Conservation (phyloP, 331 rosid genomes). For the Spiraea crenata region DNA sequence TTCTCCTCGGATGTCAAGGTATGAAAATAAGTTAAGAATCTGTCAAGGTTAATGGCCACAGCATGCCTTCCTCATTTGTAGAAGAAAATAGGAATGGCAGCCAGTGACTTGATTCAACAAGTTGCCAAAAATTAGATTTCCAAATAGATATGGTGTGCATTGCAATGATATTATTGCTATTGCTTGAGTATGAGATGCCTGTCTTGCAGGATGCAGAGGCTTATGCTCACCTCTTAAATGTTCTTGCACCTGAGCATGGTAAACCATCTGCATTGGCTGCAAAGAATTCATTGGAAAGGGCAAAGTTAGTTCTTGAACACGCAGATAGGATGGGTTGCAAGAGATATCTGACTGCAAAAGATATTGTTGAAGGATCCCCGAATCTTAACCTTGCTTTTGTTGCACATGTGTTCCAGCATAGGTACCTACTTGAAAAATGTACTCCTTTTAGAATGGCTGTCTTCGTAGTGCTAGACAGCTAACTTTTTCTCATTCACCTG, state of each 20-base stretch:
- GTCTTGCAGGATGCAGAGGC: constrained; percentile 88
- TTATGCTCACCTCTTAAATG: constrained; percentile 87
- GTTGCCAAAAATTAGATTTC: not conserved
- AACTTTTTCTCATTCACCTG: constrained; percentile 16
- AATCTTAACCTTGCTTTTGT: constrained; percentile 98
- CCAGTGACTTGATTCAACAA: not conserved
- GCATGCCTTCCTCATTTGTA: not conserved
- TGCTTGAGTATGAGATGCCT: constrained; percentile 13
- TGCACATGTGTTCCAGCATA: constrained; percentile 93
- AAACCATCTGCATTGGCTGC: constrained; percentile 74
- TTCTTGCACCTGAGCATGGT: constrained; percentile 92
- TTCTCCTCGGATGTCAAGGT: constrained; percentile 98
- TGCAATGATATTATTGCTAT: not conserved
- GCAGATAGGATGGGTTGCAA: constrained; percentile 98
- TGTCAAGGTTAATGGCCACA: not conserved
- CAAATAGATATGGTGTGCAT: not conserved
- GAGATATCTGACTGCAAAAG: constrained; percentile 88
- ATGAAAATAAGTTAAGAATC: constrained; percentile 14
- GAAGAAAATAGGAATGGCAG: constrained; percentile 1
- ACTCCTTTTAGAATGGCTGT: not conserved
- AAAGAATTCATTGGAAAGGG: constrained; percentile 72
- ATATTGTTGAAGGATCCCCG: constrained; percentile 96
- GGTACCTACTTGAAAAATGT: constrained; percentile 45
- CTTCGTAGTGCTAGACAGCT: constrained; percentile 1
- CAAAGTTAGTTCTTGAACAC: constrained; percentile 90